Evolutionary conservation across 192 early-diverging fungal genomes (phyloP).

Genomic region (Podila minutissima): DNA sequence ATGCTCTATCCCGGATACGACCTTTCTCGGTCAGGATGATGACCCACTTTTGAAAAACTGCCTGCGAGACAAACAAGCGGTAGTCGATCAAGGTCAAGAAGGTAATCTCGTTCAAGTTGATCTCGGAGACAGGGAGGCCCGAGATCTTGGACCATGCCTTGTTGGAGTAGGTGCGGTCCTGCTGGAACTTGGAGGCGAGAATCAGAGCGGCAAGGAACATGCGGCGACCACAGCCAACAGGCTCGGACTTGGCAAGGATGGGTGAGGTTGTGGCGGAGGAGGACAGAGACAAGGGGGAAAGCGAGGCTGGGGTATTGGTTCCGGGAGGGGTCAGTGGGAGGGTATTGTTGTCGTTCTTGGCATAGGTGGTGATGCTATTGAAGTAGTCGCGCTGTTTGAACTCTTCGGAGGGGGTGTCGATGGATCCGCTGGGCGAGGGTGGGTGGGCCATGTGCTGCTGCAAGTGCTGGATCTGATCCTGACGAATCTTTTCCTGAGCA

Average conservation of each 20-base stretch:
- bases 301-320: constrained; percentile 37
- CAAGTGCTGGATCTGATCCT: constrained; percentile 32
- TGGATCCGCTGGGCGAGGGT: constrained; percentile 26
- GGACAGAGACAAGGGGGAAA: constrained; percentile 37
- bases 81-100: constrained; percentile 84
- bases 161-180: constrained; percentile 87
- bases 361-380: constrained; percentile 24
- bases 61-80: constrained; percentile 70
- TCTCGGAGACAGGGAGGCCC: constrained; percentile 75
- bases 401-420: constrained; percentile 21
- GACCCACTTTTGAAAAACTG: constrained; percentile 71
- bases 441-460: constrained; percentile 40
- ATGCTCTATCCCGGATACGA: constrained; percentile 10
- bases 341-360: constrained; percentile 23
- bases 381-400: constrained; percentile 40
- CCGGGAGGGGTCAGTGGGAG: constrained; percentile 47
- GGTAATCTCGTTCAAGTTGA: constrained; percentile 82
- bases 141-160: constrained; percentile 89
- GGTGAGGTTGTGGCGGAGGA: constrained; percentile 27
- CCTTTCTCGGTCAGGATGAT: constrained; percentile 48
- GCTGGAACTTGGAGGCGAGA: constrained; percentile 86
- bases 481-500: constrained; percentile 48
- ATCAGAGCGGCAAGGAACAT: constrained; percentile 88
- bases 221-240: constrained; percentile 75
- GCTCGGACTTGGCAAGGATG: constrained; percentile 57